A percentile compares a stretch with the other conserved stretches of the same genome.
phyloP scores from a whole-genome alignment of 345 rosid genomes.

The Geranium brycei region DNA sequence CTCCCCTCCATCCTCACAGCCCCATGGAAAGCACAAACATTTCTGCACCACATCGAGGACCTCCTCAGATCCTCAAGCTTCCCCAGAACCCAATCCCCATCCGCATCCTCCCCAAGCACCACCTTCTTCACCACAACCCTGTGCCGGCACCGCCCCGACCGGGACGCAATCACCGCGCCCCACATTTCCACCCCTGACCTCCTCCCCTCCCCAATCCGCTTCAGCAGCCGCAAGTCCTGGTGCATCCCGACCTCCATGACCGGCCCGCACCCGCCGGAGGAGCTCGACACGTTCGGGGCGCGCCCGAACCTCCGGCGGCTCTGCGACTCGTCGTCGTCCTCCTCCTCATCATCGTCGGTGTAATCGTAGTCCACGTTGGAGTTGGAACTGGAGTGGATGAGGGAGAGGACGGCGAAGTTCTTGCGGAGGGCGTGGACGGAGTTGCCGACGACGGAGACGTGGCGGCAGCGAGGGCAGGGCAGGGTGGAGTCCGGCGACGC shows the following conservation, averaged over 20 bases:
- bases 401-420: constrained; percentile 73
- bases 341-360: constrained; percentile 59
- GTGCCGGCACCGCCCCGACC: constrained; percentile 46
- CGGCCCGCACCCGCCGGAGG: constrained; percentile 48
- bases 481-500: constrained; percentile 67
- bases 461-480: constrained; percentile 85
- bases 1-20: constrained; percentile 50
- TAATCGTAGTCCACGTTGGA: constrained; percentile 50
- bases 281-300: constrained; percentile 27
- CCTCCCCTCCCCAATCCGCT: constrained; percentile 56
- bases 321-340: constrained; percentile 22
- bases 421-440: constrained; percentile 73
- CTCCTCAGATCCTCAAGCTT: constrained; percentile 65
- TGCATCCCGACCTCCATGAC: constrained; percentile 70
- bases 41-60: constrained; percentile 86
- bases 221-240: constrained; percentile 49
- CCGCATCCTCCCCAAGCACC: constrained; percentile 50
- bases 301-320: constrained; percentile 14
- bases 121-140: constrained; percentile 68
- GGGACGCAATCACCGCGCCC: constrained; percentile 45
- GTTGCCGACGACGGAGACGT: constrained; percentile 81
- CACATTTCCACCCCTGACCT: constrained; percentile 66
- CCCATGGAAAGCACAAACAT: constrained; percentile 88
- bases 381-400: constrained; percentile 40
- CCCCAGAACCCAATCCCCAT: constrained; percentile 64